Percentiles rank a stretch among this genome's conserved stretches.
Evolutionary conservation across 495 filamentous ascomycete genomes (phyloP).

Genomic region (Sphaerosporella brunnea): DNA sequence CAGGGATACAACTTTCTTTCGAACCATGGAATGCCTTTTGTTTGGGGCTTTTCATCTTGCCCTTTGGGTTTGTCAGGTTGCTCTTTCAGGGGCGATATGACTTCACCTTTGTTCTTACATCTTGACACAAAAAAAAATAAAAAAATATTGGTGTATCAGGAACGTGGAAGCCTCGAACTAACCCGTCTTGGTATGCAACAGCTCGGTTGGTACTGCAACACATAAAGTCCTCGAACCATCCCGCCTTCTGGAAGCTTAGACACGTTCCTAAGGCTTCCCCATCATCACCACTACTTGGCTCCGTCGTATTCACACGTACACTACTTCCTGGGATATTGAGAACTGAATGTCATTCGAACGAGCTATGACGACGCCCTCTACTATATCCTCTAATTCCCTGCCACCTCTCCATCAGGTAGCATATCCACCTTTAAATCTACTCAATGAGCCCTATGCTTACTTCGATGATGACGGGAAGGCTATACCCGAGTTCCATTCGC

Average conservation of each 20-base stretch:
- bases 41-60: slow-evolving; percentile 10
- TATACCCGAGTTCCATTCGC: slow-evolving; percentile 22
- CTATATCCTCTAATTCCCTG: slow-evolving; percentile 16
- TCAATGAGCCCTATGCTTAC: slow-evolving; percentile 6
- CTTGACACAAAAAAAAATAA: slow-evolving; percentile 5
- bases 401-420: slow-evolving; percentile 24
- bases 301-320: slow-evolving; percentile 18
- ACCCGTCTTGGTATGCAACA: too few species aligned
- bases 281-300: too few species aligned
- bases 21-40: slow-evolving; percentile 11
- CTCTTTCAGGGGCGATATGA: slow-evolving; percentile 10
- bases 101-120: slow-evolving; percentile 7
- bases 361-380: slow-evolving; percentile 14
- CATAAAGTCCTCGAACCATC: slow-evolving; percentile 12
- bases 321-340: slow-evolving; percentile 18
- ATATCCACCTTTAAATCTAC: slow-evolving; percentile 1
- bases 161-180: too few species aligned
- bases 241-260: slow-evolving; percentile 12
- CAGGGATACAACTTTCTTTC: slow-evolving; percentile 16
- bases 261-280: not conserved
- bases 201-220: not conserved
- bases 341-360: slow-evolving; percentile 19
- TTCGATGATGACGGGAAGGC: slow-evolving; percentile 10
- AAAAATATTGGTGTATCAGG: slow-evolving; percentile 2
- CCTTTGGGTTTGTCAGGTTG: slow-evolving; percentile 14